Conservation (phyloP, 441 rosid genomes). For the Corymbia citriodora region DNA sequence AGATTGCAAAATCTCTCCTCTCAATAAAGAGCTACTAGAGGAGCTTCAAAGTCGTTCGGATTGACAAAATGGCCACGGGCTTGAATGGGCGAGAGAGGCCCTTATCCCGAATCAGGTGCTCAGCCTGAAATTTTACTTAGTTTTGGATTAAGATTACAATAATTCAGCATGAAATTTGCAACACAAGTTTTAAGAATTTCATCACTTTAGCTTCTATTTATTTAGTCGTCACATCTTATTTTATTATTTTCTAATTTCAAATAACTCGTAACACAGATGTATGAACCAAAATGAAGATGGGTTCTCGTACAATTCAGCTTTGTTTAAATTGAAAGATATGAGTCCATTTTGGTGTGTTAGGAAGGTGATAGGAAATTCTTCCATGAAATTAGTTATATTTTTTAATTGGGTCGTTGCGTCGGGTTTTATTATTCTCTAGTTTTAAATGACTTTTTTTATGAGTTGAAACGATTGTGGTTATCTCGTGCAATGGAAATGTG, state of each 20-base stretch:
- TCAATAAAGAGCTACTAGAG: not conserved
- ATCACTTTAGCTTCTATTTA: not conserved
- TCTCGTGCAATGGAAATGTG: fast-evolving
- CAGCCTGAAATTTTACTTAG: not conserved
- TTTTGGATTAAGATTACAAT: not conserved
- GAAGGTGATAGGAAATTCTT: too few species aligned
- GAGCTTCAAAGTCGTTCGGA: not conserved
- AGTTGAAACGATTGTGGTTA: not conserved
- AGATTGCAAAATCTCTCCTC: not conserved
- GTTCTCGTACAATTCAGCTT: too few species aligned
- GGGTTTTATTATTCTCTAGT: not conserved
- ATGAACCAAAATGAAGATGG: not conserved
- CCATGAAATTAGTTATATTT: not conserved
- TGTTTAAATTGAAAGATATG: too few species aligned
- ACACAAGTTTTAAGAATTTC: not conserved
- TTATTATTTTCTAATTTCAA: not conserved
- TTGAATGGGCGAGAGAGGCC: not conserved
- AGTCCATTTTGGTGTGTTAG: too few species aligned
- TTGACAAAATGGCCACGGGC: not conserved
- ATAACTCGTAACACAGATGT: too few species aligned
- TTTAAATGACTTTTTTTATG: not conserved
- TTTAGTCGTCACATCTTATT: too few species aligned
- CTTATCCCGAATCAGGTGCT: not conserved
- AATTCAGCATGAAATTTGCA: not conserved
- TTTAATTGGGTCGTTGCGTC: not conserved